Base-by-base conservation (phyloP, 2,329 filamentous ascomycete genomes). In the Penicillium concentricum region DNA sequence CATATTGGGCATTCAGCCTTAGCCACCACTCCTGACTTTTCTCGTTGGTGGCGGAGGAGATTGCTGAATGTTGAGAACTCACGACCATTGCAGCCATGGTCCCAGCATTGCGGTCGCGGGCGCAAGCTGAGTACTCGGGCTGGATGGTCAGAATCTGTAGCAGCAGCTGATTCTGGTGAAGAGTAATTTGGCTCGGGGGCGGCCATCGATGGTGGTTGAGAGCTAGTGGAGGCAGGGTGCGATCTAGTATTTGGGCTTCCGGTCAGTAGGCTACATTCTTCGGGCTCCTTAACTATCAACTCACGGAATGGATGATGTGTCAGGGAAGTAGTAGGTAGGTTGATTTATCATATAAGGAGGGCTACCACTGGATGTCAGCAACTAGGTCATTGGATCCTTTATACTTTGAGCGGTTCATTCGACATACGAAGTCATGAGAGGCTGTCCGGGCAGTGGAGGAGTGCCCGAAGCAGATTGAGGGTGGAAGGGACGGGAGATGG, bases 31-130 rank as follows among this genome's bases (percentile, higher is more conserved):
- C 93, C 93, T 0, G 91, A 95, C 74, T 96, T 97, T 75, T 97
- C 93, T 42, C 93, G 85, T 75, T 97, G 92, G 73, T 97, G 93
- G 61, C 93, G 84, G 37, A 97, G 80, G 4, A 97, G 83, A 72
- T 97, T 97, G 83, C 92, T 96, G 72, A 97, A 97, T 4, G 93
- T 97, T 18, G 91, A 96, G 71, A 97, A 97, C 69, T 96, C 90
- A 30, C 92, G 87, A 20, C 93, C 93, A 68, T 97, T 96, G 80
- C 93, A 97, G 12, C 92, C 93, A 70, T 97, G 93, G 59, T 97
- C 93, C 90, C 91, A 97, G 75, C 93, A 97, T 72, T 96, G 91
- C 44, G 92, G 92, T 77, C 96, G 96, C n/a, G 91, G 91, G 62
- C 90, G 84, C 65, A 86, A 87, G 72, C 89, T 88, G 18, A 92